Conservation (phyloP, 345 rosid genomes). For the Theobroma cacao region DNA sequence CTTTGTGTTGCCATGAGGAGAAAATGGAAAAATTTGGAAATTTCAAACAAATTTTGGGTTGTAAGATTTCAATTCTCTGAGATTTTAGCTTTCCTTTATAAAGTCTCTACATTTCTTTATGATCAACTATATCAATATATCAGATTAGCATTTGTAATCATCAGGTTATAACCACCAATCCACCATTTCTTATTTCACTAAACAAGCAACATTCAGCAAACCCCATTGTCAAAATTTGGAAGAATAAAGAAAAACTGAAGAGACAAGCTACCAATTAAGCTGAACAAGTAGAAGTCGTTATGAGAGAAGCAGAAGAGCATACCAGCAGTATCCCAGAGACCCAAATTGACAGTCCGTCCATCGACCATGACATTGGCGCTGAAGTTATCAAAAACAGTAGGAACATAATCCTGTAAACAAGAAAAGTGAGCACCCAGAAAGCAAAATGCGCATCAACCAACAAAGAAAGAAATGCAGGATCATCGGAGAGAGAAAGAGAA, state of each 20-base stretch:
- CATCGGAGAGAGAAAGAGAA: not conserved
- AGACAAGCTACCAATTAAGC: not conserved
- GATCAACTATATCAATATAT: not conserved
- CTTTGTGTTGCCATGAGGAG: not conserved
- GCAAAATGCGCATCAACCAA: not conserved
- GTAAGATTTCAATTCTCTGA: not conserved
- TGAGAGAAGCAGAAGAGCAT: constrained; percentile 19
- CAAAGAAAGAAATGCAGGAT: not conserved
- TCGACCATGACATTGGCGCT: constrained; percentile 91
- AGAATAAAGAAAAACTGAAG: not conserved
- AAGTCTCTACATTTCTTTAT: constrained; percentile 1
- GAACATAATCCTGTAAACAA: constrained; percentile 55
- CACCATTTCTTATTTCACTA: not conserved
- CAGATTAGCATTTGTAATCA: not conserved
- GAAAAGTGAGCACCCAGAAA: not conserved
- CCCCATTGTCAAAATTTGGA: constrained; percentile 13
- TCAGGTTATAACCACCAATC: not conserved
- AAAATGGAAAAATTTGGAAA: not conserved
- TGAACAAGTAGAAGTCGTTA: not conserved
- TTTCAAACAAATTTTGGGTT: not conserved
- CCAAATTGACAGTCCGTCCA: constrained; percentile 79
- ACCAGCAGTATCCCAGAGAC: constrained; percentile 98
- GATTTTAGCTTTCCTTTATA: not conserved
- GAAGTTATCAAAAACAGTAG: constrained; percentile 86
- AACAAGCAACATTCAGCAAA: not conserved